These are phyloP conservation scores for Tubosaeta brunneosetosa DNA, from an alignment of 768 basidiomycete genomes.

Conservation along the genomic window DNA sequence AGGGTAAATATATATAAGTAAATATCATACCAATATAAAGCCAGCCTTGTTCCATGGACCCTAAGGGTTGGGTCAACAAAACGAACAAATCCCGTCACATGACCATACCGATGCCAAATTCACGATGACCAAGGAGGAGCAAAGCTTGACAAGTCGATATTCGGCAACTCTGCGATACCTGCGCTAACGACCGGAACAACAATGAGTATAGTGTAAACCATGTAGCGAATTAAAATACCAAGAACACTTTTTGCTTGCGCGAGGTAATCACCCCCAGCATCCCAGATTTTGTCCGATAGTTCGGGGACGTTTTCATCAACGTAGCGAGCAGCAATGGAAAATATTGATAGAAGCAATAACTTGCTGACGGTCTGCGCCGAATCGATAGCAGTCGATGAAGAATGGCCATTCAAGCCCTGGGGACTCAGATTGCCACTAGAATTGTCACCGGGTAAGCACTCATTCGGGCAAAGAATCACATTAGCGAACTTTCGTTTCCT, in stretches of 20 bases:
- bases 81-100: neutral
- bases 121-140: constrained; percentile 73
- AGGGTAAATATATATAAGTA: neutral
- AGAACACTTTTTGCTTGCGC: constrained; percentile 58
- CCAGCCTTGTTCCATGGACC: constrained; percentile 82
- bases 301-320: constrained; percentile 44
- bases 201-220: neutral
- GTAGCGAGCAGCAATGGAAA: constrained; percentile 76
- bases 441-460: constrained; percentile 25
- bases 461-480: neutral
- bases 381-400: constrained; percentile 33
- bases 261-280: constrained; percentile 62
- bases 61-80: constrained; percentile 24
- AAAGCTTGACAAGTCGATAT: constrained; percentile 78
- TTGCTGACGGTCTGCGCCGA: constrained; percentile 61
- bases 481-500: constrained; percentile 27
- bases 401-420: constrained; percentile 6
- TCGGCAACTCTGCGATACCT: constrained; percentile 61
- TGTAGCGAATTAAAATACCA: constrained; percentile 38
- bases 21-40: constrained; percentile 57
- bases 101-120: constrained; percentile 72
- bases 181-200: constrained; percentile 36
- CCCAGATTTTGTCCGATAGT: constrained; percentile 58
- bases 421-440: constrained; percentile 36
- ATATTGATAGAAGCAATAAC: constrained; percentile 73